phyloP scores from a whole-genome alignment of 495 filamentous ascomycete genomes.

The Daldinia decipiens region DNA sequence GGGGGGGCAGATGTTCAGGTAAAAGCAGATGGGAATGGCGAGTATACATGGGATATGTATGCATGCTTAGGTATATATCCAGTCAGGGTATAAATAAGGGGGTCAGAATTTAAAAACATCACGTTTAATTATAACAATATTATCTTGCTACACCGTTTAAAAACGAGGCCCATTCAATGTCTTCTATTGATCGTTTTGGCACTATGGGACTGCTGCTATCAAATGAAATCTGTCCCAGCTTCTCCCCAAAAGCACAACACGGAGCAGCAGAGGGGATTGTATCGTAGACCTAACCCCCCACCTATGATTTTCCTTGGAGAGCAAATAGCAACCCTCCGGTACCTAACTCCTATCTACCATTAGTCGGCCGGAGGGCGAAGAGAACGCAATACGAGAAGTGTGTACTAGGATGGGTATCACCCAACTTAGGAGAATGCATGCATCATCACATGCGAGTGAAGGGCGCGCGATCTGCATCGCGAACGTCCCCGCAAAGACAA shows the following conservation, averaged over 20 bases:
- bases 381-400: constrained; percentile 21
- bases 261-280: constrained; percentile 16
- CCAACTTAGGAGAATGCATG: constrained; percentile 36
- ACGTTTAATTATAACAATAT: constrained; percentile 8
- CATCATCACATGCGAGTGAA: constrained; percentile 20
- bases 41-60: constrained; percentile 19
- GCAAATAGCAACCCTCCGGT: constrained; percentile 17
- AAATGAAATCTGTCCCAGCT: constrained; percentile 19
- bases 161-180: constrained; percentile 10
- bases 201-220: constrained; percentile 34
- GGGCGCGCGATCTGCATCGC: constrained; percentile 26
- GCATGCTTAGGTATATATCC: constrained; percentile 27
- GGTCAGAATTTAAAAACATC: constrained; percentile 1
- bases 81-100: constrained; percentile 3
- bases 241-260: constrained; percentile 20
- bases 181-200: constrained; percentile 32
- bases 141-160: constrained; percentile 2
- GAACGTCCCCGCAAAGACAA: constrained; percentile 14
- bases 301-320: constrained; percentile 28
- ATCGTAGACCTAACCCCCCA: constrained; percentile 8
- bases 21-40: not conserved
- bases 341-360: constrained; percentile 30
- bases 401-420: constrained; percentile 33
- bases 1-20: constrained; percentile 2
- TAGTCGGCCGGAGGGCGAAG: constrained; percentile 7